A percentile compares a stretch with the other conserved stretches of the same genome.
Conservation (phyloP, 2,329 filamentous ascomycete species). For the Clarireedia hainanense region DNA sequence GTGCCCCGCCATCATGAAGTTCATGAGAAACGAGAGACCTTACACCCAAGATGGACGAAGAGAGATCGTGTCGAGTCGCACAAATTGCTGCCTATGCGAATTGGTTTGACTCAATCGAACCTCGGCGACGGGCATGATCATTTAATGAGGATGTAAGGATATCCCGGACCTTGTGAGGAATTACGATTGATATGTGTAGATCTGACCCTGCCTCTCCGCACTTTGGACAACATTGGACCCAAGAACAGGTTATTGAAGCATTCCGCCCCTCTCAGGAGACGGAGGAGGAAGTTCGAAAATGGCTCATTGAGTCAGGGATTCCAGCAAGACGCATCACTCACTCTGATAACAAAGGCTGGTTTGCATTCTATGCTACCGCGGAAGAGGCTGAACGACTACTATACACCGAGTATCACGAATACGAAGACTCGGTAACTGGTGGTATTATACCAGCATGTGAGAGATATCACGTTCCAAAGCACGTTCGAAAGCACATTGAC, state of each 20-base stretch:
- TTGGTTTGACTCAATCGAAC: conserved; percentile 21
- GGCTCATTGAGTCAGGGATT: conserved; percentile 30
- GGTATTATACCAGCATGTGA: conserved; percentile 29
- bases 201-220: conserved; percentile 22
- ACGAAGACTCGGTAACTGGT: conserved; percentile 38
- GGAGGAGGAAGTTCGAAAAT: conserved; percentile 27
- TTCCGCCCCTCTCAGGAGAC: conserved; percentile 29
- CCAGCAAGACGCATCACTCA: conserved; percentile 27
- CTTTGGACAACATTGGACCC: conserved; percentile 31
- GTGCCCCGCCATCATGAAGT: conserved; percentile 17
- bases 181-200: conserved; percentile 10
- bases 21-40: conserved; percentile 19
- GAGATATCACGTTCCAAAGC: conserved; percentile 37
- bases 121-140: conserved; percentile 19
- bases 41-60: conserved; percentile 21
- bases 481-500: conserved; percentile 43
- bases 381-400: conserved; percentile 30
- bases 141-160: conserved; percentile 23
- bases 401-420: conserved; percentile 28
- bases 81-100: conserved; percentile 20
- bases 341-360: conserved; percentile 32
- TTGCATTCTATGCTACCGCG: conserved; percentile 31
- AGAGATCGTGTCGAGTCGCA: conserved; percentile 17
- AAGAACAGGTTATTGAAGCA: conserved; percentile 27
- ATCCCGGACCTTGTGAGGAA: conserved; percentile 13